phyloP scores from a whole-genome alignment of 2,329 filamentous ascomycete genomes.

The Akanthomyces muscarius region DNA sequence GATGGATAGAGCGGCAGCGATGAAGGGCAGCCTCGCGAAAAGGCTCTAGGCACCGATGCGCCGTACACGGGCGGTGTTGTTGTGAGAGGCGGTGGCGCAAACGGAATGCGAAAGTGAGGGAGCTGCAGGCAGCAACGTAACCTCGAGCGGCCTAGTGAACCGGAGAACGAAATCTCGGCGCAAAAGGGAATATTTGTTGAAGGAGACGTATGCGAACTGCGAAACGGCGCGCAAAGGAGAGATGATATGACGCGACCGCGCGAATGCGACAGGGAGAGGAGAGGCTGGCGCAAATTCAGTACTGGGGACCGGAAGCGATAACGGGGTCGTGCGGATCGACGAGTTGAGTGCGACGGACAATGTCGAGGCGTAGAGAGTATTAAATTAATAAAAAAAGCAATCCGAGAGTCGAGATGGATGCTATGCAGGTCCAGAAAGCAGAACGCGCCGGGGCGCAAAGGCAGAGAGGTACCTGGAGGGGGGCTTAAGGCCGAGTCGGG shows the following conservation, averaged over 20 bases:
- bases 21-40: background rate
- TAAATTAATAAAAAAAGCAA: background rate
- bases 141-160: background rate
- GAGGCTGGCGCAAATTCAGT: background rate
- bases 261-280: background rate
- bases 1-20: background rate
- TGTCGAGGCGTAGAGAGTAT: constrained; percentile 6
- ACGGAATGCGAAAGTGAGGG: constrained; percentile 9
- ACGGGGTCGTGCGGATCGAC: constrained; percentile 9
- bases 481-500: constrained; percentile 19
- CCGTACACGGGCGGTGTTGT: constrained; percentile 3
- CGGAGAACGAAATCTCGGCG: constrained; percentile 7
- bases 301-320: background rate
- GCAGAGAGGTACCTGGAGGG: constrained; percentile 5
- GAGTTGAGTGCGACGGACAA: constrained; percentile 8
- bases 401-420: background rate
- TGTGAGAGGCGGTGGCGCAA: constrained; percentile 9
- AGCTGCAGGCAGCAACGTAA: constrained; percentile 8
- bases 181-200: background rate
- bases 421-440: constrained; percentile 1
- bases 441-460: constrained; percentile 14
- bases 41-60: background rate
- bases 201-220: background rate
- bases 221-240: background rate
- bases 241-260: background rate